A percentile compares a stretch with the other conserved stretches of the same genome.
Evolutionary conservation across 108 stramenopile genomes (phyloP).

Genomic region (Stephanodiscus triporus): DNA sequence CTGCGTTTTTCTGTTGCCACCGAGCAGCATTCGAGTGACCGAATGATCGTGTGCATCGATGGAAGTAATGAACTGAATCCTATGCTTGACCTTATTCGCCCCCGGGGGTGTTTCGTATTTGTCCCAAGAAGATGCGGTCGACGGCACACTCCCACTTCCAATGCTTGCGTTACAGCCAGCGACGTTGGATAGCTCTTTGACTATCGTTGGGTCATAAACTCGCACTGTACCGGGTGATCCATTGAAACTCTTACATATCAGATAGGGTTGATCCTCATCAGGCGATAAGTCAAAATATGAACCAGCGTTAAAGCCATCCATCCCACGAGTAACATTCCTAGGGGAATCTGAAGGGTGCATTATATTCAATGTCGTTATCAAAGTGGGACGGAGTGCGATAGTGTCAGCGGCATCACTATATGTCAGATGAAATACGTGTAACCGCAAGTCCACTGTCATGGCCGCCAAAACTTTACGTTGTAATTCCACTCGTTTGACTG

Average conservation of each 20-base stretch:
- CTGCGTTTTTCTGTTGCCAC: slow-evolving; percentile 8
- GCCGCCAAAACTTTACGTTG: slow-evolving; percentile 36
- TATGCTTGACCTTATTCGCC: slow-evolving; percentile 20
- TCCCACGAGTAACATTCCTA: slow-evolving; percentile 41
- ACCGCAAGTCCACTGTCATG: slow-evolving; percentile 42
- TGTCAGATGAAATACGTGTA: slow-evolving; percentile 44
- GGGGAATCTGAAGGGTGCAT: slow-evolving; percentile 46
- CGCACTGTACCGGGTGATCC: slow-evolving; percentile 40
- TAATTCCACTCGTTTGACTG: slow-evolving; percentile 46
- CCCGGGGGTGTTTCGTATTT: slow-evolving; percentile 6
- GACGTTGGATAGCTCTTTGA: slow-evolving; percentile 19
- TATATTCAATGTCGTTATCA: slow-evolving; percentile 39
- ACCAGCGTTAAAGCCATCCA: slow-evolving; percentile 35
- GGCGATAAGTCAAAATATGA: slow-evolving; percentile 49
- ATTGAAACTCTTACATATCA: slow-evolving; percentile 50
- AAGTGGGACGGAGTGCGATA: slow-evolving; percentile 20
- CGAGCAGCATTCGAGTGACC: slow-evolving; percentile 45
- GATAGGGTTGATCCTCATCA: slow-evolving; percentile 26
- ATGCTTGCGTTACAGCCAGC: slow-evolving; percentile 24
- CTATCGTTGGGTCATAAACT: slow-evolving; percentile 45
- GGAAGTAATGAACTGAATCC: slow-evolving; percentile 37
- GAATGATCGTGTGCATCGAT: slow-evolving; percentile 51
- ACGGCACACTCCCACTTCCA: slow-evolving; percentile 22
- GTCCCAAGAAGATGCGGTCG: slow-evolving; percentile 19
- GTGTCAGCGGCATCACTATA: not conserved